A percentile compares a stretch with the other conserved stretches of the same genome.
Evolutionary conservation across 2,329 filamentous ascomycete species (phyloP).

Genomic region (Xylariaceae sp.): DNA sequence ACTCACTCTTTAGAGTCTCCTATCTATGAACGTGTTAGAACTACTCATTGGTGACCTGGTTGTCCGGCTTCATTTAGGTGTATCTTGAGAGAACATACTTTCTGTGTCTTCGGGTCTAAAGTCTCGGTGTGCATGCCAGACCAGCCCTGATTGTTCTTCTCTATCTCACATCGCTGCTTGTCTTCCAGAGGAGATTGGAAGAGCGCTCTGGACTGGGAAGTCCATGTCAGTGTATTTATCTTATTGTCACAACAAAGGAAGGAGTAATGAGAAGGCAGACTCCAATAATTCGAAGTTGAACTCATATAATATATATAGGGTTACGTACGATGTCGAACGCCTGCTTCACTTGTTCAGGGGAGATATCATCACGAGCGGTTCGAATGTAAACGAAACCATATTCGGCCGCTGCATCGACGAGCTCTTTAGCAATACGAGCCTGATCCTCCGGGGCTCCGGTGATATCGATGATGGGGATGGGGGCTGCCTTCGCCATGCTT

Average conservation of each 20-base stretch:
- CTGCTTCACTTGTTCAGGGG: slow-evolving; percentile 56
- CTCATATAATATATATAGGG: background rate
- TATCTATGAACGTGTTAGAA: slow-evolving; percentile 40
- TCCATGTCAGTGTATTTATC: background rate
- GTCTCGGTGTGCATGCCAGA: slow-evolving; percentile 82
- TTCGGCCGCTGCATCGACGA: slow-evolving; percentile 73
- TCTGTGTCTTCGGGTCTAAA: slow-evolving; percentile 76
- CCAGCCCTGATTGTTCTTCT: slow-evolving; percentile 82
- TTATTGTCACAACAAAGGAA: background rate
- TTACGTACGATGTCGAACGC: slow-evolving; percentile 66
- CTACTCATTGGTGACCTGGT: background rate
- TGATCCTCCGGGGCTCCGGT: slow-evolving; percentile 51
- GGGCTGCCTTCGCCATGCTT: slow-evolving; percentile 31
- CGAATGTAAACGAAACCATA: slow-evolving; percentile 89
- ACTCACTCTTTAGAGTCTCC: slow-evolving; percentile 82
- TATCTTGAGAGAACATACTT: slow-evolving; percentile 43
- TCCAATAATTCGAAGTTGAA: background rate
- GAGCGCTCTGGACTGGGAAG: slow-evolving; percentile 58
- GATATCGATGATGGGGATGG: slow-evolving; percentile 80
- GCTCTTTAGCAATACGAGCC: slow-evolving; percentile 54
- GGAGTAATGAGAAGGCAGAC: background rate
- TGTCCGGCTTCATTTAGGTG: background rate
- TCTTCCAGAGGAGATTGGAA: slow-evolving; percentile 66
- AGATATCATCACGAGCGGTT: slow-evolving; percentile 65
- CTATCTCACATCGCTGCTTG: slow-evolving; percentile 70